Evolutionary conservation across 305 asterid genomes (phyloP), one percentile per base, ranked within the genome.

Genomic region (Solanum hybrid): DNA sequence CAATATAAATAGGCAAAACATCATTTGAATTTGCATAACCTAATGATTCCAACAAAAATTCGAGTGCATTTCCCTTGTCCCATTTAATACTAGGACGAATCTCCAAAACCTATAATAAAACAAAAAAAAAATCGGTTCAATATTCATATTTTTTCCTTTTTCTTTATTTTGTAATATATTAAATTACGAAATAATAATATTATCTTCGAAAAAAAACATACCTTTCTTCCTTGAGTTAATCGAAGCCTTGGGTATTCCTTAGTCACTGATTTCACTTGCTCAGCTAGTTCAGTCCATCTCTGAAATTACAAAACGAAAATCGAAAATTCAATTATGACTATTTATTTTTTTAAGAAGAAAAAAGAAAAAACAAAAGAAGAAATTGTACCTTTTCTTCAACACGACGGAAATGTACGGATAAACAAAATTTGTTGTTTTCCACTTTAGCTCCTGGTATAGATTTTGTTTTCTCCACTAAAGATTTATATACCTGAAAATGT

Each of bases 21-120:
- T 96, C 92, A 34, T 89, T 77, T 2, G 98, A 95, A 20, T 96
- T 94, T 11, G 93, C 94, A 26, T 94, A 95, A 0, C 98, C 99
- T 93, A 90, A 31, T 12, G 99, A 96, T 88, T 97, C 98, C 92
- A 97, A 90, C 92, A 97, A 94, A 90, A 96, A 97, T 57, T 97
- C 98, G 3, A 97, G 94, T 77, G 99, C 99, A 88, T 97, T 94
- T 35, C 99, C 99, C 84, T 97, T 97, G 94, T 97, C 94, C 99
- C 99, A 97, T 92, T 96, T 94, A 36, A 97, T 97, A n/a, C 95
- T 93, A 1, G 98, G 98, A 61, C 99, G 99, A 90, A 97, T 94
- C 94, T 97, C 99, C 33, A 97, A 89, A 33, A 97, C 99, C 94
- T 93, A 64, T 57, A 2, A 46, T 11, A 10, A 51, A 71, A 34